Evolutionary conservation across 768 basidiomycete species (phyloP), one percentile per base, ranked within the genome.

Genomic region (Candolleomyces aberdarensis): DNA sequence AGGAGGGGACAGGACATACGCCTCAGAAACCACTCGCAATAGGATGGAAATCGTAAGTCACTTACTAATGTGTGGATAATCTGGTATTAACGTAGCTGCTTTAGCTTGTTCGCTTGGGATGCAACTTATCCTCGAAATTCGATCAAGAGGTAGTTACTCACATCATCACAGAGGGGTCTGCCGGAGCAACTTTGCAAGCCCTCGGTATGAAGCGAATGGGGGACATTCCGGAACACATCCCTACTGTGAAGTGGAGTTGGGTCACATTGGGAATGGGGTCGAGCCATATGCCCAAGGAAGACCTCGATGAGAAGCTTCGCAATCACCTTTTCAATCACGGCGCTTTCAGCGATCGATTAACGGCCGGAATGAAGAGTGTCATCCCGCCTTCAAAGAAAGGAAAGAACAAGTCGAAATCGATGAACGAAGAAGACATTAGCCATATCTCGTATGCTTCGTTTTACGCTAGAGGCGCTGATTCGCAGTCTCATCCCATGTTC

Each of bases 211-310:
- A 78, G 64, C 68, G 53, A 5, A 70, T 87, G 15, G 71, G 69
- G 7, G 81, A 89, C 4, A 86, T 92, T 48, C 89, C 90, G 4
- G 69, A 77, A n/a, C 74, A 82, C 47, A 85, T 90, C 11, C 85
- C 87, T 10, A 85, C 84, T 11, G 80, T 90, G 36, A 82, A 67
- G 41, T 90, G 88, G 89, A 65, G 66, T 14, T 91, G 88, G 87
- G 75, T 88, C 9, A 62, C 78, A 3, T 74, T 77, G 4, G 80
- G 79, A 10, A 71, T 78, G 8, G 68, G 70, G 39, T 67, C 64
- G 2, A 62, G 58, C 3, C 39, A 20, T n/a, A 56, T 67, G 31
- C 63, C 68, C 10, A 66, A 70, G 61, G 70, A 70, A 22, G 72
- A 73, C 14, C 62, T 71, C 40, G 69, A 74, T 43, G 63, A 64